phyloP scores from a whole-genome alignment of 2,329 filamentous ascomycete species.

The Triangularia setosa region DNA sequence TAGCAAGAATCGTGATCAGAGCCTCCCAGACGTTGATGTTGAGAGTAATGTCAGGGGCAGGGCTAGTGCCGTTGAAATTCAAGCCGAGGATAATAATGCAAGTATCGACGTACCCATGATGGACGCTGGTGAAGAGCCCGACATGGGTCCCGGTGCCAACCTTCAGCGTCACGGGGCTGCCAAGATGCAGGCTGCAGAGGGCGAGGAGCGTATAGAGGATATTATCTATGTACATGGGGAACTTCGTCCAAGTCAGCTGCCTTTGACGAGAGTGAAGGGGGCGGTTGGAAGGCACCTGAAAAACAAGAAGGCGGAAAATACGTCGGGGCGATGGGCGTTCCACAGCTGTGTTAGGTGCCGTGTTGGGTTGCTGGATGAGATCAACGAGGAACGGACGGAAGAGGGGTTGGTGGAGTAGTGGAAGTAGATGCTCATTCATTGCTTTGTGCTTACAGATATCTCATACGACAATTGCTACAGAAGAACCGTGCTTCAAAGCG shows the following conservation, averaged over 20 bases:
- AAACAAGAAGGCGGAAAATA: neutral
- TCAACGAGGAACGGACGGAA: neutral
- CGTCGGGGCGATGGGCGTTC: neutral
- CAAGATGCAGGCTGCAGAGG: neutral
- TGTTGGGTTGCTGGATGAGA: neutral
- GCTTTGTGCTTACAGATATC: no score
- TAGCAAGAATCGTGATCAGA: neutral
- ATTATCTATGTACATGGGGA: neutral
- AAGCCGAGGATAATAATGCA: neutral
- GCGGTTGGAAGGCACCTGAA: neutral
- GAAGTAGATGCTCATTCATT: neutral
- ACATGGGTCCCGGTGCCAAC: neutral
- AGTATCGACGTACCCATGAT: neutral
- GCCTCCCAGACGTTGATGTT: neutral
- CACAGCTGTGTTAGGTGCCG: neutral
- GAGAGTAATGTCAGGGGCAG: neutral
- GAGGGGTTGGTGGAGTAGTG: neutral
- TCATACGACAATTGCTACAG: no score
- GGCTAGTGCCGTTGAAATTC: neutral
- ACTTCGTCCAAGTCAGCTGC: neutral
- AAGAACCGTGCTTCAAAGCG: no score
- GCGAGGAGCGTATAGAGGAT: neutral
- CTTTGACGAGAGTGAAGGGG: neutral
- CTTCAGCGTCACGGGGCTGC: neutral
- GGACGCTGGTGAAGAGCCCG: neutral